Evolutionary conservation across 1,284 basidiomycete genomes (phyloP).

Genomic region (Ganoderma resinaceum): DNA sequence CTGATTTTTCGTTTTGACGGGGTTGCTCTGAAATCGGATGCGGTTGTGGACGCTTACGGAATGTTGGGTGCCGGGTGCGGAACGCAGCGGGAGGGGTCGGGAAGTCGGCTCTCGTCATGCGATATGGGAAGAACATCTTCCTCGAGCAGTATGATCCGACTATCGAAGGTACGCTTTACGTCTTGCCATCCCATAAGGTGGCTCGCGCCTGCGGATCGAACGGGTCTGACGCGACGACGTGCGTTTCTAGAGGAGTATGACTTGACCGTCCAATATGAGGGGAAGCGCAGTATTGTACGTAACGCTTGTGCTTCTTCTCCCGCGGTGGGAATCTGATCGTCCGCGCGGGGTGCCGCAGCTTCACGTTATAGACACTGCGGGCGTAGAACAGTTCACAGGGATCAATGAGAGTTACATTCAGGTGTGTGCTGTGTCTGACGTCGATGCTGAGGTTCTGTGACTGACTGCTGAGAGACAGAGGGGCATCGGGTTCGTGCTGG

Average conservation of each 20-base stretch:
- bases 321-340: background rate
- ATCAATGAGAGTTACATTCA: constrained; percentile 83
- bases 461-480: constrained; percentile 47
- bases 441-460: background rate
- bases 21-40: background rate
- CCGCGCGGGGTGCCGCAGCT: constrained; percentile 52
- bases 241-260: constrained; percentile 65
- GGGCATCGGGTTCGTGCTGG: constrained; percentile 81
- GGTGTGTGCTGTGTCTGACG: constrained; percentile 44
- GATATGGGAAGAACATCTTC: constrained; percentile 79
- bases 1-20: background rate
- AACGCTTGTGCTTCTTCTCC: background rate
- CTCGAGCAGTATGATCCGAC: constrained; percentile 83
- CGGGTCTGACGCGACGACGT: constrained; percentile 25
- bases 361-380: constrained; percentile 90
- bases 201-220: background rate
- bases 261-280: constrained; percentile 60
- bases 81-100: constrained; percentile 79
- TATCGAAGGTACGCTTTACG: constrained; percentile 67
- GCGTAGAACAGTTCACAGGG: constrained; percentile 86
- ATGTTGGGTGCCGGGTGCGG: background rate
- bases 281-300: constrained; percentile 48
- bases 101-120: constrained; percentile 78
- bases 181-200: background rate
- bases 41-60: background rate